These are phyloP conservation scores for Populus simonii DNA, from an alignment of 345 rosid species.

Conservation along the genomic window DNA sequence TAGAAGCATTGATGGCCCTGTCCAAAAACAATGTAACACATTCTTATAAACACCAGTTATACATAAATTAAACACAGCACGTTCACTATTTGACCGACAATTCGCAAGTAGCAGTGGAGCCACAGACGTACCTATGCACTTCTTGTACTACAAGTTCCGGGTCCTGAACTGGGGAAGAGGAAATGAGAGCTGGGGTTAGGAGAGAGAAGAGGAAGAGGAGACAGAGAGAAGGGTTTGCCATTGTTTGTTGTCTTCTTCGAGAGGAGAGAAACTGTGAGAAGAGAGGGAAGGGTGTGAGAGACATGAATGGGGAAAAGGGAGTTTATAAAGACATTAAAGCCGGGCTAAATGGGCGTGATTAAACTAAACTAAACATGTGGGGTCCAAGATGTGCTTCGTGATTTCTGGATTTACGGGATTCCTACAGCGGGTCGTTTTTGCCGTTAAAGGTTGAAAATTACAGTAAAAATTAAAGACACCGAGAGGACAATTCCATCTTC, in stretches of 20 bases:
- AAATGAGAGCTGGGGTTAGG: conserved; percentile 9
- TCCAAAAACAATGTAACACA: not conserved
- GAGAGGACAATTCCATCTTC: not conserved
- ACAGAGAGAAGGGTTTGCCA: conserved; percentile 23
- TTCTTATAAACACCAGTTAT: not conserved
- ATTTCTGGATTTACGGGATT: conserved; percentile 50
- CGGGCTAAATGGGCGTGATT: conserved; percentile 29
- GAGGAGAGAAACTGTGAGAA: not conserved
- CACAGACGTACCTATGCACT: conserved; percentile 14
- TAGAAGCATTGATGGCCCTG: conserved; percentile 31
- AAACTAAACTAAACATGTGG: conserved; percentile 34
- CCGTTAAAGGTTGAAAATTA: conserved; percentile 24
- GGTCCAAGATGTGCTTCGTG: conserved; percentile 38
- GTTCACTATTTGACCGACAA: not conserved
- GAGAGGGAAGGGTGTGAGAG: not conserved
- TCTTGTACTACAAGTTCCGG: conserved; percentile 22
- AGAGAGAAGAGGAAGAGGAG: not conserved
- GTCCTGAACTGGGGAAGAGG: conserved; percentile 21
- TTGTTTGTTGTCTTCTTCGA: conserved; percentile 1
- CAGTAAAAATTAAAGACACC: conserved; percentile 18
- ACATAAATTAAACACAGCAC: not conserved
- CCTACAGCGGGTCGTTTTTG: conserved; percentile 29
- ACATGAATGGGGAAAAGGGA: conserved; percentile 2
- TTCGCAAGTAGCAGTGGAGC: not conserved
- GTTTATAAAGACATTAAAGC: conserved; percentile 39